These are phyloP conservation scores for Caryopteris hybrid DNA, from an alignment of 305 asterid genomes.

Conservation along the genomic window DNA sequence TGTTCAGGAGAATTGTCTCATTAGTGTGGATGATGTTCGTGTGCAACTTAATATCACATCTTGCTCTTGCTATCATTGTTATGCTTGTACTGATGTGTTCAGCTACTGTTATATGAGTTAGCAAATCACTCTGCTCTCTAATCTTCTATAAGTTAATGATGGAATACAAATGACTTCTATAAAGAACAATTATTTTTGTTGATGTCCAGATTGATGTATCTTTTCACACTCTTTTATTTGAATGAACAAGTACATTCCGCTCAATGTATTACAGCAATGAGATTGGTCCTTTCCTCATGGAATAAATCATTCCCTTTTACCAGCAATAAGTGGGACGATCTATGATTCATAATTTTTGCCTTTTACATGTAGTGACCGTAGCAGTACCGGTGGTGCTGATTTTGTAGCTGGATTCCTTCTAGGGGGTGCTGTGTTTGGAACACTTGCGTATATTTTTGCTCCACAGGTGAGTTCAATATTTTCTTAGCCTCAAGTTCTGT, in stretches of 20 bases:
- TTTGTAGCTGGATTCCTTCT: slow-evolving; percentile 81
- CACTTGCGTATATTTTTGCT: slow-evolving; percentile 76
- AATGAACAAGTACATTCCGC: neutral
- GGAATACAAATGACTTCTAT: neutral
- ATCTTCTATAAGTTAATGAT: neutral
- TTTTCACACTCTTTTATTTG: neutral
- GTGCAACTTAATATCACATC: neutral
- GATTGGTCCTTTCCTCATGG: slow-evolving; percentile 8
- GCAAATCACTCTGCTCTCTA: neutral
- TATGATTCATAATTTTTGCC: slow-evolving; percentile 8
- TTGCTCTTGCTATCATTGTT: neutral
- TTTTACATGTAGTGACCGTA: slow-evolving; percentile 46
- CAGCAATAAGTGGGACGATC: neutral
- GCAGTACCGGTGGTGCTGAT: slow-evolving; percentile 66
- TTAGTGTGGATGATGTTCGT: neutral
- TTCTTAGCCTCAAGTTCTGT: neutral
- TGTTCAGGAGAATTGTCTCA: neutral
- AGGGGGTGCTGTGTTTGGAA: slow-evolving; percentile 92
- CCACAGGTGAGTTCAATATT: slow-evolving; percentile 62
- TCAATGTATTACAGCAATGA: neutral
- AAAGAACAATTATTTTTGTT: neutral
- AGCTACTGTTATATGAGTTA: neutral
- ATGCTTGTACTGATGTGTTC: slow-evolving; percentile 10
- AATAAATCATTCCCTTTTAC: neutral
- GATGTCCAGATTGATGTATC: neutral